Conservation (phyloP, 495 filamentous ascomycete species). For the Daldinia bambusicola region DNA sequence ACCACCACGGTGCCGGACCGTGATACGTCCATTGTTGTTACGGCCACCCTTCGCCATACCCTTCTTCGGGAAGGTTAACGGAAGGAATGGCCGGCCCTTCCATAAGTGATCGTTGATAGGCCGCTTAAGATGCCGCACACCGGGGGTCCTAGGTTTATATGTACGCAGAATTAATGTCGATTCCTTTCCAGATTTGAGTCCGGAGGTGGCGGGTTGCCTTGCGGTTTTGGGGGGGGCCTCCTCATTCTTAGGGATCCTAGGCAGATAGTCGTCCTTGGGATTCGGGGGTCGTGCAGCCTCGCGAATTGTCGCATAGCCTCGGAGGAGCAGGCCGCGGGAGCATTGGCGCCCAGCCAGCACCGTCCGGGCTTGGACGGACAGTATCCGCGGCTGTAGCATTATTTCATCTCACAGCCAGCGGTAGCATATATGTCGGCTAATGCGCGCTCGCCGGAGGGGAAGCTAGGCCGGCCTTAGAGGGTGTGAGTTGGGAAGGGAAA, state of each 20-base stretch:
- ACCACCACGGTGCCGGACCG: constrained; percentile 89
- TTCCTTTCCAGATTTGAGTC: constrained; percentile 46
- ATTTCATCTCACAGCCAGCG: constrained; percentile 37
- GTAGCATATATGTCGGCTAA: constrained; percentile 23
- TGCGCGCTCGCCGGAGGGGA: constrained; percentile 8
- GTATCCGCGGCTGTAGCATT: constrained; percentile 75
- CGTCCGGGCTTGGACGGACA: constrained; percentile 59
- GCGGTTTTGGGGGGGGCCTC: constrained; percentile 42
- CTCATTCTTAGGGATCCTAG: constrained; percentile 48
- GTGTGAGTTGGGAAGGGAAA: constrained; percentile 21
- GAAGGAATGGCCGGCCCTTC: constrained; percentile 86
- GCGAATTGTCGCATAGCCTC: constrained; percentile 66
- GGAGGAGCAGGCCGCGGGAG: constrained; percentile 53
- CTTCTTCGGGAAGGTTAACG: constrained; percentile 88
- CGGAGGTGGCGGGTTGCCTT: constrained; percentile 12
- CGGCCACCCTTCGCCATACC: constrained; percentile 92
- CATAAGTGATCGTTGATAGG: constrained; percentile 96
- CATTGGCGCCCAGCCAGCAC: constrained; percentile 57
- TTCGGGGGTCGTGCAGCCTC: constrained; percentile 51
- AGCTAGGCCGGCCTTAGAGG: constrained; percentile 29
- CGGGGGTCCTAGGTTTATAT: constrained; percentile 95
- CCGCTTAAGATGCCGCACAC: constrained; percentile 87
- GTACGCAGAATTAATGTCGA: constrained; percentile 69
- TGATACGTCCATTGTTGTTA: constrained; percentile 85
- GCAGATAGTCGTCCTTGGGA: constrained; percentile 51